A percentile compares a stretch with the other conserved stretches of the same genome.
These are phyloP conservation scores for Arxiozyma heterogenica DNA, from an alignment of 1,139 yeast species.

Conservation along the genomic window DNA sequence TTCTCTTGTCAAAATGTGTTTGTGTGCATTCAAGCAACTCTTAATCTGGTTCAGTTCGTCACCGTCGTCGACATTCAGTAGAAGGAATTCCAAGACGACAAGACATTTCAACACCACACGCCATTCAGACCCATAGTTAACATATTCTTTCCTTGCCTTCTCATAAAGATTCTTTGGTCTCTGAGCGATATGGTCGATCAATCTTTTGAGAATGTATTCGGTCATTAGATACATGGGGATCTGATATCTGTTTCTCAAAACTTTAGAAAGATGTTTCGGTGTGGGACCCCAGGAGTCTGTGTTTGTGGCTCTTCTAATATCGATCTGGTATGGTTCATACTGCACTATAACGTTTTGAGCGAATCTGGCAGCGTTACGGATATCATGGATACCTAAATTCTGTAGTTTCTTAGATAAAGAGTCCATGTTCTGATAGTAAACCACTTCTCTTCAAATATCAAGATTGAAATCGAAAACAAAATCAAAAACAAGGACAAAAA, in stretches of 20 bases:
- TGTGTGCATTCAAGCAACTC: conserved; percentile 26
- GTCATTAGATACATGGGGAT: conserved; percentile 30
- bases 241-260: conserved; percentile 28
- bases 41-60: conserved; percentile 29
- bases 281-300: conserved; percentile 44
- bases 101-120: conserved; percentile 33
- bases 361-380: conserved; percentile 33
- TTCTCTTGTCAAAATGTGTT: conserved; percentile 25
- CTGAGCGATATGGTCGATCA: conserved; percentile 30
- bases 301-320: conserved; percentile 37
- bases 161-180: conserved; percentile 31
- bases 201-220: conserved; percentile 27
- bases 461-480: no score
- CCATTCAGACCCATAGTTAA: conserved; percentile 34
- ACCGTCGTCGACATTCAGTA: conserved; percentile 27
- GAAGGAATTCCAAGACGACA: conserved; percentile 29
- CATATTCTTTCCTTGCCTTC: conserved; percentile 33
- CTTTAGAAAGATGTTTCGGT: conserved; percentile 33
- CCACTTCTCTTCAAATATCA: no score
- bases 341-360: conserved; percentile 33
- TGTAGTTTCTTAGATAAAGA: conserved; percentile 29
- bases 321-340: conserved; percentile 32
- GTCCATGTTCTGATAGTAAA: conserved; percentile 20
- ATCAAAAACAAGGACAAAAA: no score
- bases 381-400: conserved; percentile 32